A percentile compares a stretch with the other conserved stretches of the same genome.
phyloP scores from a whole-genome alignment of 1,284 basidiomycete species.

The Ustilago sp. region DNA sequence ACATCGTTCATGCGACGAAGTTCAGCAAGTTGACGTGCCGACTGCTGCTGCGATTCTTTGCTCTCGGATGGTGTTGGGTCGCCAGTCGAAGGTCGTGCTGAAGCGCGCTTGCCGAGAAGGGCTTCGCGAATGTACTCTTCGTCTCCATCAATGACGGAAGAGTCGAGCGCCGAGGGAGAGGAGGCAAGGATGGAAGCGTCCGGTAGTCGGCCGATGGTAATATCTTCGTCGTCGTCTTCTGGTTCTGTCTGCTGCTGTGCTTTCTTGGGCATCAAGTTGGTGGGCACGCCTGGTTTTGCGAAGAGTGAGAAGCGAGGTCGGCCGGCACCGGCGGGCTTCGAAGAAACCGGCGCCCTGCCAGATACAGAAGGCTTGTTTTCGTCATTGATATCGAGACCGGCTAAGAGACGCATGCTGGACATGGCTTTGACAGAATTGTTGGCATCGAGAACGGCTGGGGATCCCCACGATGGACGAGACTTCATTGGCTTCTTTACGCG shows the following conservation, averaged over 20 bases:
- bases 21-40: constrained; percentile 58
- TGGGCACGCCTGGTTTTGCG: constrained; percentile 46
- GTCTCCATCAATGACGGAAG: constrained; percentile 17
- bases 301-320: constrained; percentile 51
- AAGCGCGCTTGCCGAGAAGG: constrained; percentile 40
- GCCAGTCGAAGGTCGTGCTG: constrained; percentile 32
- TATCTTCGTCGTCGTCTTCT: constrained; percentile 40
- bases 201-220: constrained; percentile 28
- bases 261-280: constrained; percentile 40
- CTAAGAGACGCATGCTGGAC: constrained; percentile 45
- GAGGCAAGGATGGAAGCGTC: constrained; percentile 23
- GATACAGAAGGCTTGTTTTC: constrained; percentile 49
- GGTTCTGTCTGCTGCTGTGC: constrained; percentile 13
- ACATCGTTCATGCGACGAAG: constrained; percentile 60
- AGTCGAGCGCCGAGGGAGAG: constrained; percentile 12
- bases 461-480: constrained; percentile 46
- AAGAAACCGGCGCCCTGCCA: constrained; percentile 6
- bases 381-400: constrained; percentile 39
- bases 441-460: constrained; percentile 39
- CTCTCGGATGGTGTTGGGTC: constrained; percentile 29
- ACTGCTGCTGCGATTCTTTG: constrained; percentile 54
- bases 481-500: constrained; percentile 35
- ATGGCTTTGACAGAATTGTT: constrained; percentile 33
- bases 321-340: constrained; percentile 13
- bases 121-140: constrained; percentile 54